These are phyloP conservation scores for Mycena chlorophos DNA, from an alignment of 768 basidiomycete species.

Conservation along the genomic window DNA sequence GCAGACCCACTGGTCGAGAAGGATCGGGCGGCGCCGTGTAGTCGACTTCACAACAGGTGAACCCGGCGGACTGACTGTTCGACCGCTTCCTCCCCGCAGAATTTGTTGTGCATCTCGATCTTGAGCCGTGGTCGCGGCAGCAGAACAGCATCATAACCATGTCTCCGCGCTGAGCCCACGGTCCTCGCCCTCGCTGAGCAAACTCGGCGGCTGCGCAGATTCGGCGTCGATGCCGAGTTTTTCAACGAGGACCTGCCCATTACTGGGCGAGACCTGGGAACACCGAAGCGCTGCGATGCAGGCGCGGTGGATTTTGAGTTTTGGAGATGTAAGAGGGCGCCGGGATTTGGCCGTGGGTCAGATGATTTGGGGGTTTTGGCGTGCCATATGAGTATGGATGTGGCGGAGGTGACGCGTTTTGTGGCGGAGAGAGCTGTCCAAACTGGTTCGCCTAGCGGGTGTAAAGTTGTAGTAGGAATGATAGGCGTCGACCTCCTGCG, in stretches of 20 bases:
- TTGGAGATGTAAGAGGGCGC: slow-evolving; percentile 27
- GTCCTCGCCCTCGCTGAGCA: slow-evolving; percentile 50
- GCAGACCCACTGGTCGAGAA: slow-evolving; percentile 30
- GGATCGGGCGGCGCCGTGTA: slow-evolving; percentile 17
- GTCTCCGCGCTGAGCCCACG: slow-evolving; percentile 74
- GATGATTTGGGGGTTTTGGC: slow-evolving; percentile 20
- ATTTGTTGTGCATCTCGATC: slow-evolving; percentile 34
- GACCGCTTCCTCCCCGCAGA: slow-evolving; percentile 24
- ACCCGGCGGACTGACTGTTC: slow-evolving; percentile 51
- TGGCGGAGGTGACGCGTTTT: slow-evolving; percentile 28
- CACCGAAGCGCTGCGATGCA: slow-evolving; percentile 9
- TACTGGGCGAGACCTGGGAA: slow-evolving; percentile 14
- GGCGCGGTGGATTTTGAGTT: slow-evolving; percentile 30
- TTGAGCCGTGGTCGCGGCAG: slow-evolving; percentile 76
- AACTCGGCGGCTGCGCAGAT: slow-evolving; percentile 39
- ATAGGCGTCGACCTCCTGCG: slow-evolving; percentile 17
- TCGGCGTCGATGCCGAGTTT: slow-evolving; percentile 65
- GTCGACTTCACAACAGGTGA: slow-evolving; percentile 39
- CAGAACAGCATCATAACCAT: slow-evolving; percentile 79
- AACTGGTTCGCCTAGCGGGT: slow-evolving; percentile 15
- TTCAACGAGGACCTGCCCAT: slow-evolving; percentile 36
- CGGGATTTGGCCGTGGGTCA: slow-evolving; percentile 28
- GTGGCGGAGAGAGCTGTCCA: slow-evolving; percentile 11
- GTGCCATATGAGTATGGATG: slow-evolving; percentile 55
- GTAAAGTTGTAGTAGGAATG: slow-evolving; percentile 23